phyloP scores from a whole-genome alignment of 2,329 filamentous ascomycete species.

The Colletotrichum sp. region DNA sequence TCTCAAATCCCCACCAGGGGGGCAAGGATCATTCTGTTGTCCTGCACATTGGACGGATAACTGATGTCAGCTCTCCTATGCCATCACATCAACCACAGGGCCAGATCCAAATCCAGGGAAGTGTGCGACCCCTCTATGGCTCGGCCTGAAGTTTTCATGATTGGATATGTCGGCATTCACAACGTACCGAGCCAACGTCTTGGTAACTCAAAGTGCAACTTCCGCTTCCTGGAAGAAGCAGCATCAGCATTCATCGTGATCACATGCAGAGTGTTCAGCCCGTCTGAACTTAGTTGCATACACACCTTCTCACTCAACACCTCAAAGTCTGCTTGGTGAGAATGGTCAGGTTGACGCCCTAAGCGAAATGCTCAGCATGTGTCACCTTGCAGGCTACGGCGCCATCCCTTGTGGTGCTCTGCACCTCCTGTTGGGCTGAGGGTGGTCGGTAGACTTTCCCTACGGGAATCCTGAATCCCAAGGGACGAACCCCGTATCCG shows the following conservation, averaged over 20 bases:
- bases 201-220: neutral
- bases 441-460: neutral
- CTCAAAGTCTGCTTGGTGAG: neutral
- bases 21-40: neutral
- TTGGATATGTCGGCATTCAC: neutral
- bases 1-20: neutral
- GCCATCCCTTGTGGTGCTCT: neutral
- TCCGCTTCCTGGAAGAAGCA: neutral
- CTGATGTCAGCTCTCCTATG: neutral
- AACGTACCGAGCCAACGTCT: neutral
- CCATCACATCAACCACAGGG: neutral
- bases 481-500: constrained; percentile 19
- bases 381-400: neutral
- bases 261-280: neutral
- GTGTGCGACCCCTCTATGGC: neutral
- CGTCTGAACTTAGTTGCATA: neutral
- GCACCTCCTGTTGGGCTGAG: neutral
- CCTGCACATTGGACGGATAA: neutral
- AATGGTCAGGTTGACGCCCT: neutral
- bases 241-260: neutral
- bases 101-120: neutral
- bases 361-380: neutral
- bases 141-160: neutral
- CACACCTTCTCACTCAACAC: neutral
- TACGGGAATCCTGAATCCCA: neutral